These are phyloP conservation scores for Pythium dissotocum DNA, from an alignment of 352 stramenopile species.

Conservation along the genomic window DNA sequence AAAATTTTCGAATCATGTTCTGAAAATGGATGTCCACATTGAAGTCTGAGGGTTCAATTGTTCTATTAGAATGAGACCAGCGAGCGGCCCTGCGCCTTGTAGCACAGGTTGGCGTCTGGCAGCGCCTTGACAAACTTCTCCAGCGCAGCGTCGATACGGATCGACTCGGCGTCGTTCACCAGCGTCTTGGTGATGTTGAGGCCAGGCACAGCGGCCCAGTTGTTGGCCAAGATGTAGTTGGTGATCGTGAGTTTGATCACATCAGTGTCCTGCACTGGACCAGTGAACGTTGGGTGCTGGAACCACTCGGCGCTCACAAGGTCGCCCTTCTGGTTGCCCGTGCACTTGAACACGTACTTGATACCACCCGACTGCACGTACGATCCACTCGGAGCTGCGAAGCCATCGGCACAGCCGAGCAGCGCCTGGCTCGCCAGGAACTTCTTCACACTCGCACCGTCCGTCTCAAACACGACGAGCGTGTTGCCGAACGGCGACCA, in stretches of 20 bases:
- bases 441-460: slow-evolving; percentile 34
- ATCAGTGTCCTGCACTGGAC: slow-evolving; percentile 27
- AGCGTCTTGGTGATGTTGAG: slow-evolving; percentile 14
- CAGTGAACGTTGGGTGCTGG: slow-evolving; percentile 25
- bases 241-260: slow-evolving; percentile 25
- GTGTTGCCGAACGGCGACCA: slow-evolving; percentile 38
- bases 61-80: slow-evolving; percentile 11
- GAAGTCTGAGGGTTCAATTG: background rate
- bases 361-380: slow-evolving; percentile 32
- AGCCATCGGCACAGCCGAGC: slow-evolving; percentile 17
- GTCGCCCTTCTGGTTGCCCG: slow-evolving; percentile 9
- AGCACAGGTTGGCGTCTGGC: slow-evolving; percentile 23
- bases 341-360: slow-evolving; percentile 38
- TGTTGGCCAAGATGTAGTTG: slow-evolving; percentile 28
- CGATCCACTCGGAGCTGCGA: slow-evolving; percentile 18
- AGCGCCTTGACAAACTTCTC: slow-evolving; percentile 23
- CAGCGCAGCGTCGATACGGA: slow-evolving; percentile 22
- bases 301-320: slow-evolving; percentile 28
- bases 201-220: slow-evolving; percentile 4
- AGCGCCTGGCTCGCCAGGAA: slow-evolving; percentile 21
- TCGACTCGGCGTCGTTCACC: slow-evolving; percentile 16
- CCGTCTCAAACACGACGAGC: slow-evolving; percentile 24
- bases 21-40: background rate
- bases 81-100: slow-evolving; percentile 24
- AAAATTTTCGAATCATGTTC: too few relatives aligned